Base-by-base conservation (phyloP, 768 basidiomycete species). In the Pleurotus cornucopiae region DNA sequence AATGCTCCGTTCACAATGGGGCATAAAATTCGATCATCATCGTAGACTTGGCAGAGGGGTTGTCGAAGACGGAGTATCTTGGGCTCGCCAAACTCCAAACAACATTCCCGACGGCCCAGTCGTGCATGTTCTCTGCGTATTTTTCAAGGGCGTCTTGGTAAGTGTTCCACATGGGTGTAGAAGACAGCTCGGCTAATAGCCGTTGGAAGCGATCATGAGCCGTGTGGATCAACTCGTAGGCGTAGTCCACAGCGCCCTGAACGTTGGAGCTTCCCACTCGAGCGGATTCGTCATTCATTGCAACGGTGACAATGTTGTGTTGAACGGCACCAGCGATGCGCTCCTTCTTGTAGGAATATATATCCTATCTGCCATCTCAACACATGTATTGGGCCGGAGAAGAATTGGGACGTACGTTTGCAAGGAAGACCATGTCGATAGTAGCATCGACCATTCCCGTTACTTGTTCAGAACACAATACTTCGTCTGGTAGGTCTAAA, bases 271-370 rank as follows among this genome's bases (percentile, higher is more conserved):
- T 25, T 18, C 51, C 55, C 14, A 59, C 13, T 46, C 41, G 48
- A 16, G 49, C 48, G 20, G 48, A 20, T 9, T 51, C 2, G 30
- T 57, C 46, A 30, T 30, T 7, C 55, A 61, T 61, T 18, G 59
- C 43, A 6, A 63, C 55, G 12, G 58, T 57, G 45, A 63, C 49
- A 18, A 41, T 21, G 49, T 61, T 61, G 53, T 61, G 49, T 18
- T 56, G 49, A 25, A 46, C 57, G 34, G 55, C 57, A 38, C 59
- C 39, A 9, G n/a, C 49, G 5, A 61, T 46, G 13, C 46, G 48
- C 40, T 62, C 60, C 25, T 61, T 60, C 40, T 59, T 62, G 34
- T 57, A 62, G 5, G 57, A 58, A 45, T 30, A 52, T 48, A 62
- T 56, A 45, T 62, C 59, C 54, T 59, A 14, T 38, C 5, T n/a